Percentiles rank a stretch among this genome's conserved stretches.
Conservation (phyloP, 176 grass and related monocot genomes). For the Raddia distichophylla region DNA sequence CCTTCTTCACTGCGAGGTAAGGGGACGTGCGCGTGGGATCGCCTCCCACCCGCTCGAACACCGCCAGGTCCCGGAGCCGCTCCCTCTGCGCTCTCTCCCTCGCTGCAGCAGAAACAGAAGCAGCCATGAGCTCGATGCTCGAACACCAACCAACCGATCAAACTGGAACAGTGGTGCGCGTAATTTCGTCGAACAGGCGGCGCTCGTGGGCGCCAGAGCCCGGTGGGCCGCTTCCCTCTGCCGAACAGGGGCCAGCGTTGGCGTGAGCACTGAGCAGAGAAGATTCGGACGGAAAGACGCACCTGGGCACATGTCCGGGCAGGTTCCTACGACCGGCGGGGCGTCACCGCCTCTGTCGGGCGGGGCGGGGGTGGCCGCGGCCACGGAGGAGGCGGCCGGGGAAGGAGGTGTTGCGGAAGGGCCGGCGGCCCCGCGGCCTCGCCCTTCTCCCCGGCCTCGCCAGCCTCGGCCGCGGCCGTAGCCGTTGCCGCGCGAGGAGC, state of each 20-base stretch:
- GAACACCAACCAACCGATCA: not conserved
- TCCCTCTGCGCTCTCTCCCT: conserved; percentile 77
- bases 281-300: not conserved
- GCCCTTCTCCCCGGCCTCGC: conserved; percentile 25
- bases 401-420: conserved; percentile 30
- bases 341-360: conserved; percentile 22
- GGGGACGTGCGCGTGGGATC: conserved; percentile 65
- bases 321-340: conserved; percentile 59
- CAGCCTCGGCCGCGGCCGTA: conserved; percentile 25
- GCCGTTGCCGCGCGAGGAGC: conserved; percentile 15
- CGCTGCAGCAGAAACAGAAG: conserved; percentile 48
- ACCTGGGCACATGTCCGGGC: conserved; percentile 96
- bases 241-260: not conserved
- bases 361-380: not conserved
- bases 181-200: conserved; percentile 28
- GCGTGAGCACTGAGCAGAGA: not conserved
- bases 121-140: conserved; percentile 8
- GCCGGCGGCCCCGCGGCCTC: not conserved
- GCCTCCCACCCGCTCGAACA: conserved; percentile 68
- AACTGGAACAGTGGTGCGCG: not conserved
- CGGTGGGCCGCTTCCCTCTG: not conserved
- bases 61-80: conserved; percentile 80
- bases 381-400: conserved; percentile 22
- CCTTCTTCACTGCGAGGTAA: conserved; percentile 84
- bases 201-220: not conserved